These are phyloP conservation scores for Knoxia roxburghii DNA, from an alignment of 257 asterid species.

Conservation along the genomic window DNA sequence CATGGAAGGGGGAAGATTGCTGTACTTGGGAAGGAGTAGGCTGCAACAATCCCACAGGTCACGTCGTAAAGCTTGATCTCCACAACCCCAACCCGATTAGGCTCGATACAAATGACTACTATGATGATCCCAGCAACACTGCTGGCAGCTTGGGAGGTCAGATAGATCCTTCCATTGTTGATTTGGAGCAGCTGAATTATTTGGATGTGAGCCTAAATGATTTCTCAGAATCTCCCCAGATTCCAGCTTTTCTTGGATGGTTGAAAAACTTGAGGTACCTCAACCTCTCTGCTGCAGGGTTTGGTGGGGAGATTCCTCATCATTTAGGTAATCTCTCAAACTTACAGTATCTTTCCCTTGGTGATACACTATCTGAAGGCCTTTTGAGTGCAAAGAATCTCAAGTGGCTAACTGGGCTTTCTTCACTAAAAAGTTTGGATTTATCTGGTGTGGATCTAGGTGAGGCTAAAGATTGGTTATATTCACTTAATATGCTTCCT, in stretches of 20 bases:
- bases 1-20: too few species aligned
- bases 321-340: conserved; percentile 21
- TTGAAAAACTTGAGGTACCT: conserved; percentile 21
- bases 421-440: conserved; percentile 15
- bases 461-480: conserved; percentile 12
- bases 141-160: conserved; percentile 12
- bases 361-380: not conserved
- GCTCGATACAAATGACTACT: not conserved
- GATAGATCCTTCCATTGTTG: conserved; percentile 19
- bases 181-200: conserved; percentile 10
- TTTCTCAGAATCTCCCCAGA: conserved; percentile 2
- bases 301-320: conserved; percentile 20
- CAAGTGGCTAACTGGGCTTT: conserved; percentile 12
- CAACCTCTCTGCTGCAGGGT: conserved; percentile 22
- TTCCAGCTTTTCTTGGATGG: conserved; percentile 25
- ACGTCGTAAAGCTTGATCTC: too few species aligned
- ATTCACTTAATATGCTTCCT: conserved; percentile 15
- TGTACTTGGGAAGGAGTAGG: too few species aligned
- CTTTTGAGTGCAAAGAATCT: conserved; percentile 8
- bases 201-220: conserved; percentile 25
- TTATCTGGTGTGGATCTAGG: not conserved
- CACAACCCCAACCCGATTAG: too few species aligned
- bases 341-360: conserved; percentile 15
- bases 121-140: not conserved
- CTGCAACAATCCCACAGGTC: too few species aligned